Evolutionary conservation across 2,329 filamentous ascomycete genomes (phyloP).

Genomic region (Helotiales sp.): DNA sequence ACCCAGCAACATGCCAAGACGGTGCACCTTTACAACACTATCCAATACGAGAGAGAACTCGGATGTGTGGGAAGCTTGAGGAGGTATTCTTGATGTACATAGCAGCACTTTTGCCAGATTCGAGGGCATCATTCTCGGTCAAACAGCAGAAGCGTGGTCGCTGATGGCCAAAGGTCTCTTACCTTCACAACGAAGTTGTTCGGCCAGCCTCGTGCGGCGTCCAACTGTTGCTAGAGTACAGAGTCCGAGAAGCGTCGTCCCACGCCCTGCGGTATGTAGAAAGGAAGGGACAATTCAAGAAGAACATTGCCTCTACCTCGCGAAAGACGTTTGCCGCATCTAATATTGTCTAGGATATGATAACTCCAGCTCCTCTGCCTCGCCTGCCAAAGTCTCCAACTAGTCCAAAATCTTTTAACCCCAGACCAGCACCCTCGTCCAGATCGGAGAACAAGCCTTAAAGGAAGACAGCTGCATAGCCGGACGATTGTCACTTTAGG

Average conservation of each 20-base stretch:
- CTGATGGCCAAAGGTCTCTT: not conserved
- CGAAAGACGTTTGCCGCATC: conserved; percentile 5
- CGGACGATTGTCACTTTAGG: conserved; percentile 10
- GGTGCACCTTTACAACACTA: not conserved
- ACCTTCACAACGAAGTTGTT: not conserved
- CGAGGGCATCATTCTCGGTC: conserved; percentile 19
- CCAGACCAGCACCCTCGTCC: conserved; percentile 5
- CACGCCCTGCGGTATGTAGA: not conserved
- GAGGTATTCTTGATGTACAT: conserved; percentile 12
- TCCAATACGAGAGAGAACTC: not conserved
- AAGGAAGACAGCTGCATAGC: conserved; percentile 18
- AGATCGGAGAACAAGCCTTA: conserved; percentile 16
- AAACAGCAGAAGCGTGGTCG: not conserved
- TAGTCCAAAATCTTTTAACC: not conserved
- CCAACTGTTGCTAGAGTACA: not conserved
- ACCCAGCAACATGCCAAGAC: conserved; percentile 14
- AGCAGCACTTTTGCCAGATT: conserved; percentile 17
- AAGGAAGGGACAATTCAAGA: conserved; percentile 4
- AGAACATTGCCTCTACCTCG: conserved; percentile 6
- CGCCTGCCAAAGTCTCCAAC: not conserved
- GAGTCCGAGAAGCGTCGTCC: not conserved
- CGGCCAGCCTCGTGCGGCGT: not conserved
- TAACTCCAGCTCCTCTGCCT: no score
- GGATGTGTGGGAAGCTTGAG: not conserved
- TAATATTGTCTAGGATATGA: not conserved